phyloP scores from a whole-genome alignment of 2,329 filamentous ascomycete genomes.

The Aaosphaeria pasadenensis region DNA sequence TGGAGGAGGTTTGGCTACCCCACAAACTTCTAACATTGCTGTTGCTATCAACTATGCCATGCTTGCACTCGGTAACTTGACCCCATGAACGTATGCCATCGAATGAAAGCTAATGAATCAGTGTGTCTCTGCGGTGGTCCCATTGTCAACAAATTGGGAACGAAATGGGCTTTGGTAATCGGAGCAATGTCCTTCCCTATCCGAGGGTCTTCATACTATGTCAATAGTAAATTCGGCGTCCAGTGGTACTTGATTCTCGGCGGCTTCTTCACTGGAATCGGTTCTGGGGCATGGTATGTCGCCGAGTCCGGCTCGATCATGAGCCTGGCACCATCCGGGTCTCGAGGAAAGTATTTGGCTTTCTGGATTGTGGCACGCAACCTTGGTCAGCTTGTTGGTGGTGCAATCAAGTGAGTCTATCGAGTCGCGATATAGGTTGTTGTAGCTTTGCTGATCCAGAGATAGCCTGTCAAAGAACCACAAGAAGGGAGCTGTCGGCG shows the following conservation, averaged over 20 bases:
- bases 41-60: slow-evolving; percentile 26
- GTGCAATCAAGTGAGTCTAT: slow-evolving; percentile 37
- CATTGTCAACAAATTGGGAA: slow-evolving; percentile 47
- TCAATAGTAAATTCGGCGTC: slow-evolving; percentile 49
- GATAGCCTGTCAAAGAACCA: slow-evolving; percentile 22
- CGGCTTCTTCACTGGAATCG: slow-evolving; percentile 23
- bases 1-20: slow-evolving; percentile 46
- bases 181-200: slow-evolving; percentile 45
- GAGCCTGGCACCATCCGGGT: slow-evolving; percentile 46
- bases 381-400: slow-evolving; percentile 47
- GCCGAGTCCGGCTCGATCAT: slow-evolving; percentile 50
- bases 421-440: not conserved
- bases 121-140: slow-evolving; percentile 45
- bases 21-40: slow-evolving; percentile 44
- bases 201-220: slow-evolving; percentile 48
- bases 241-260: slow-evolving; percentile 43
- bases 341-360: slow-evolving; percentile 49
- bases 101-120: slow-evolving; percentile 1
- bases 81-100: not conserved
- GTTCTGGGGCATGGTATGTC: slow-evolving; percentile 47
- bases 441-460: not conserved
- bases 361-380: slow-evolving; percentile 50
- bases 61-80: slow-evolving; percentile 16
- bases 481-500: slow-evolving; percentile 26
- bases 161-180: slow-evolving; percentile 47